Base-by-base conservation (phyloP, 1,284 basidiomycete species). In the Fomitopsis palustris region DNA sequence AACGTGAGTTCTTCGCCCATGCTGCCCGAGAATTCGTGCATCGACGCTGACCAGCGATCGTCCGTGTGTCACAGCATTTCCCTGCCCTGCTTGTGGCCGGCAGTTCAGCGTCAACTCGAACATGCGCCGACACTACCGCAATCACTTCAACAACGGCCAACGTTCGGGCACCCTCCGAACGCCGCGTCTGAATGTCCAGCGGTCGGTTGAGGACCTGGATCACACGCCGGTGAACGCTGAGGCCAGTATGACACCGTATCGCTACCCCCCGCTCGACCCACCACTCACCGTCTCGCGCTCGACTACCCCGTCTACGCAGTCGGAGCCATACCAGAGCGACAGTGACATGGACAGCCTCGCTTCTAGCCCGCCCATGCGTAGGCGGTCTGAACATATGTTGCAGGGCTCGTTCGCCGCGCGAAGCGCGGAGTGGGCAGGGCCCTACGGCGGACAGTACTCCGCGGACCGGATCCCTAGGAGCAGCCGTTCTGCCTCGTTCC, bases 31-130 rank as follows among this genome's bases (percentile, higher is more conserved):
- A 27, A 17, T 14, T 29, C 21, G 45, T 47, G 45, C 25, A 29
- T 3, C 25, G 35, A n/a, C 23, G 25, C 45, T 47, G 31, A 33
- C 41, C 33, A 29, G 42, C 58, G 49, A 25, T 54, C 10, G 29
- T 38, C 25, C 58, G 23, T 59, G 43, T 61, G 55, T 45, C 53
- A 57, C 69, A 91, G 89, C 89, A 10, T 90, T 87, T 72, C 76
- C 81, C 38, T 92, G 90, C 63, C 87, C 87, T 0, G 81, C 83
- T n/a, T 92, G 89, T 67, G 86, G 85, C 31, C 80, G 88, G 25
- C 80, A 82, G 59, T 92, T 92, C 73, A 90, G 89, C 63, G 90
- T 91, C 58, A 89, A 90, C 67, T 90, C 87, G 0, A 92, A 92
- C 70, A 90, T 92, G 90, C 81, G 89, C 42, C 77, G 89, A 8